Evolutionary conservation across 176 grass and related monocot genomes (phyloP), one percentile per base, ranked within the genome.

Genomic region (Elaeis guineensis): DNA sequence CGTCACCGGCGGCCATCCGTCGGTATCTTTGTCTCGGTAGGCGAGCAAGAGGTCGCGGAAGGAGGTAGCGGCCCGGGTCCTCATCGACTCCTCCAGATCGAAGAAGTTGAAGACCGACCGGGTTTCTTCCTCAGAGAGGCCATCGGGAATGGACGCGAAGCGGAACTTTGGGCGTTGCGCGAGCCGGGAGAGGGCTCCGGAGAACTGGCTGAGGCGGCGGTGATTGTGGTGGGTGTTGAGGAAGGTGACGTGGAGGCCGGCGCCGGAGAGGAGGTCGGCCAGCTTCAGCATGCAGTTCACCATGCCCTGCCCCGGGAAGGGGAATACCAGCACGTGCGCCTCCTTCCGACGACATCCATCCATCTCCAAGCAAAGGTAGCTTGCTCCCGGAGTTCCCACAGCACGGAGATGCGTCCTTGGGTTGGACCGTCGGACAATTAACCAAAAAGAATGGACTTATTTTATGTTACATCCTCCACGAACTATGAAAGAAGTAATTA

Each of bases 211-310:
- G 29, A 78, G 78, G 51, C 63, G 68, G 29, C 28, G 57, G 16
- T 30, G 69, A 63, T 49, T 86, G 77, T 80, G 68, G 18, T 69
- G n/a, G 16, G 69, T 81, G 78, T 81, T 76, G 58, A 86, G 75
- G 67, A 82, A 74, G 1, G 84, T 87, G 24, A 87, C 67, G 44
- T 64, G 79, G 25, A 82, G 26, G 71, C 75, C 84, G n/a, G 64
- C 51, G 12, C 17, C 30, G 25, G 76, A 59, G 19, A 83, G 76
- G 0, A 82, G 76, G 69, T 72, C 74, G 21, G 80, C 77, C 18
- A 89, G 64, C 58, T 65, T 66, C 54, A 83, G 77, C 76, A 83
- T 77, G 69, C 72, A 77, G 76, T 83, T 83, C 51, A 89, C 48
- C 55, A 78, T 76, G 24, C 85, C 80, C 58, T 77, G 85, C 18